phyloP scores from a whole-genome alignment of 257 asterid species.

The Nicotiana benthamiana region DNA sequence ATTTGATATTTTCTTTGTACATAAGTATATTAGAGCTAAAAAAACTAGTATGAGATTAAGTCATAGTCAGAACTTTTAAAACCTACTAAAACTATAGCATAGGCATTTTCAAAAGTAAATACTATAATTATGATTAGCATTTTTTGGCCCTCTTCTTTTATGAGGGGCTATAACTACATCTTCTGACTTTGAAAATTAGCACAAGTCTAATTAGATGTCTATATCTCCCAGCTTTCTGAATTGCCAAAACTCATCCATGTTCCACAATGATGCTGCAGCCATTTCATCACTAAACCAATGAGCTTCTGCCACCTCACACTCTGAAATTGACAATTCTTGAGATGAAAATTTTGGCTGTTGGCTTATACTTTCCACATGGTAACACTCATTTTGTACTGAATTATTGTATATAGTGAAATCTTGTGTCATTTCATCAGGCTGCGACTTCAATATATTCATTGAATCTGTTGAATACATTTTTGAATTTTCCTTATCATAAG shows the following conservation, averaged over 20 bases:
- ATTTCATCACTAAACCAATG: slow-evolving; percentile 47
- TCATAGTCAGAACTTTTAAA: not conserved
- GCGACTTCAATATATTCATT: not conserved
- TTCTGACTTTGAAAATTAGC: not conserved
- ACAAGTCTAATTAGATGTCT: slow-evolving; percentile 10
- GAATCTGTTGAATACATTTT: slow-evolving; percentile 10
- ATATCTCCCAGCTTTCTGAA: slow-evolving; percentile 28
- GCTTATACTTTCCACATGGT: slow-evolving; percentile 27
- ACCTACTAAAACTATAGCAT: not conserved
- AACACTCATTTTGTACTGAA: slow-evolving; percentile 19
- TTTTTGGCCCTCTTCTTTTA: too few species aligned
- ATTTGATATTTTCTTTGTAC: not conserved
- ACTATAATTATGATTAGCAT: not conserved
- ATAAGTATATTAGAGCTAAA: not conserved
- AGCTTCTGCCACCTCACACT: slow-evolving; percentile 31
- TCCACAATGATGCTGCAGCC: slow-evolving; percentile 34
- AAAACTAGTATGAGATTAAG: not conserved
- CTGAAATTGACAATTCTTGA: slow-evolving; percentile 21
- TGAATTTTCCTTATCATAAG: not conserved
- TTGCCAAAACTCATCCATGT: slow-evolving; percentile 60
- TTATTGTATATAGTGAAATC: not conserved
- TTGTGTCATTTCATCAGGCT: slow-evolving; percentile 3
- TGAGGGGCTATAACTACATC: too few species aligned
- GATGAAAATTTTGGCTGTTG: slow-evolving; percentile 25
- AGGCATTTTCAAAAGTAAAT: not conserved